A percentile compares a stretch with the other conserved stretches of the same genome.
These are phyloP conservation scores for Cinnamomum micranthum DNA, from an alignment of 164 flowering plant species.

Conservation along the genomic window DNA sequence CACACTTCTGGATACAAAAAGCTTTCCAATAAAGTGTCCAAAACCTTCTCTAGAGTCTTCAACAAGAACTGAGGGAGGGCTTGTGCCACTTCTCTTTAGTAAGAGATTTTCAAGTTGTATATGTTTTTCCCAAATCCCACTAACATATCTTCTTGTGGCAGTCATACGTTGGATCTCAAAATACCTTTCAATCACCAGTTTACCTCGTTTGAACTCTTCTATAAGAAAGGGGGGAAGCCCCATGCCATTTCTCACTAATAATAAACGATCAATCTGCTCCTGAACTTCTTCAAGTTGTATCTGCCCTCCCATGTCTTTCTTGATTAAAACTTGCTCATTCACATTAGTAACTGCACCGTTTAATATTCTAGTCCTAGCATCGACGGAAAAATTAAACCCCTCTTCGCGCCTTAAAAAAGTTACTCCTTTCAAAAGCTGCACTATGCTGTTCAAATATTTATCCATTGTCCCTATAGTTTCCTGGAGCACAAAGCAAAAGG, in stretches of 20 bases:
- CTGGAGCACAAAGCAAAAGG: constrained; percentile 26
- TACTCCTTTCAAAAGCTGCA: constrained; percentile 34
- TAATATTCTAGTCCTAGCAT: background rate
- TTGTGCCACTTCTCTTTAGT: too few species aligned
- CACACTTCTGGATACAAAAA: constrained; percentile 52
- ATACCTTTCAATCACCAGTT: too few species aligned
- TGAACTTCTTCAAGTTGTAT: too few species aligned
- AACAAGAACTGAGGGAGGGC: too few species aligned
- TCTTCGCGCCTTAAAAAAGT: constrained; percentile 45
- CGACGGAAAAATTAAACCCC: constrained; percentile 20
- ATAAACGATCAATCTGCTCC: too few species aligned
- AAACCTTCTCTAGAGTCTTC: background rate
- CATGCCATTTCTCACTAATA: too few species aligned
- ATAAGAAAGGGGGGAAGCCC: too few species aligned
- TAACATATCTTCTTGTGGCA: too few species aligned
- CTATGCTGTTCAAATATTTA: constrained; percentile 32
- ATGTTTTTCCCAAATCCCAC: too few species aligned
- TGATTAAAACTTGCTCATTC: constrained; percentile 12
- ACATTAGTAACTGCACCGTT: background rate
- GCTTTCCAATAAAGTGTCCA: constrained; percentile 64
- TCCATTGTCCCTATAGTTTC: constrained; percentile 31
- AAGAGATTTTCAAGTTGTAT: too few species aligned
- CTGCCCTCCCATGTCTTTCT: constrained; percentile 17
- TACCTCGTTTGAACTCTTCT: too few species aligned
- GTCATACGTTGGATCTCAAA: too few species aligned